These are phyloP conservation scores for Sporothrix brasiliensis DNA, from an alignment of 2,329 filamentous ascomycete genomes.

Conservation along the genomic window DNA sequence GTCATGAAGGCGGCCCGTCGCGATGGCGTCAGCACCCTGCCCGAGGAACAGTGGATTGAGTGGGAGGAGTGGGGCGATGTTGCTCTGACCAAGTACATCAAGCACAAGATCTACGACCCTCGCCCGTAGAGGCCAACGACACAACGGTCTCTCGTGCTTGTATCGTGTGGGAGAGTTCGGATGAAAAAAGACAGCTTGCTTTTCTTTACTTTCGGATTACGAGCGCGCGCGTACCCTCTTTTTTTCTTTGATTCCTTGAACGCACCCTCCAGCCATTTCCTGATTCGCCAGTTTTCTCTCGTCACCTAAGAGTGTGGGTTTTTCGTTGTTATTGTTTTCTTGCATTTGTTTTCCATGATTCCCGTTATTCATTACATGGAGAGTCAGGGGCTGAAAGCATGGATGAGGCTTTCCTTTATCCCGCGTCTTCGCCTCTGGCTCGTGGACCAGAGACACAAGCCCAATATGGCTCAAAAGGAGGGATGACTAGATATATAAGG, in stretches of 20 bases:
- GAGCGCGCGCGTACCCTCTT: not conserved
- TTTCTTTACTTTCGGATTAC: not conserved
- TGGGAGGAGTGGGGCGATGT: conserved; percentile 74
- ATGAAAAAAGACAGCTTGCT: conserved; percentile 9
- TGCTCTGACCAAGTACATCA: conserved; percentile 62
- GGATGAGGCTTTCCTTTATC: too few relatives aligned
- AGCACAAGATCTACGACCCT: conserved; percentile 64
- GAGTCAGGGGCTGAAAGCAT: not conserved
- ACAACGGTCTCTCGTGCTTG: not conserved
- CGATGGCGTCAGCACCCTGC: conserved; percentile 72
- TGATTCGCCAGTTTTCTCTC: not conserved
- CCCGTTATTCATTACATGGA: conserved; percentile 24
- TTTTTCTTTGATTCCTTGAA: not conserved
- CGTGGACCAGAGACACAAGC: not conserved
- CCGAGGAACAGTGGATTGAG: conserved; percentile 69
- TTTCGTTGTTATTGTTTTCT: not conserved
- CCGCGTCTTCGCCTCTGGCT: not conserved
- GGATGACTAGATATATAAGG: conserved; percentile 2
- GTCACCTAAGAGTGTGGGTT: conserved; percentile 3
- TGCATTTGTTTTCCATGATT: conserved; percentile 16
- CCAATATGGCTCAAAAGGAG: conserved; percentile 15
- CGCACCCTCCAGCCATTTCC: not conserved
- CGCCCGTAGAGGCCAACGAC: conserved; percentile 13
- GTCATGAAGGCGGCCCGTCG: conserved; percentile 90
- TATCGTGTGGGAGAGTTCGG: conserved; percentile 3